phyloP scores from a whole-genome alignment of 2,329 filamentous ascomycete genomes.

The Colletotrichum kahawae region DNA sequence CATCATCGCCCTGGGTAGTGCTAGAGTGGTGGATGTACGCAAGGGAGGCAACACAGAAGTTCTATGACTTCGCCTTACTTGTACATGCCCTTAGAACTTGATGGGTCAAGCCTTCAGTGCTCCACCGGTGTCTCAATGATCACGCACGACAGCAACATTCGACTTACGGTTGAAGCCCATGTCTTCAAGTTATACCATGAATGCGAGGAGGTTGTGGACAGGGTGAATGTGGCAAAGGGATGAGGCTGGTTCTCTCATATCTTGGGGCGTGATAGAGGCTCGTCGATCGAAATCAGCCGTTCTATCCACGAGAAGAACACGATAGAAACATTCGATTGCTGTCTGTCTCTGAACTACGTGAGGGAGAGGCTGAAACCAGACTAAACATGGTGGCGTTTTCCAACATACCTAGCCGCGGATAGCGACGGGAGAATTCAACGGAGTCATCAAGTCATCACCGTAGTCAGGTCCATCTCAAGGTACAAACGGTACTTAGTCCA shows the following conservation, averaged over 20 bases:
- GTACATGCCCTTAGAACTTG: neutral
- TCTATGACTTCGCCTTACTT: neutral
- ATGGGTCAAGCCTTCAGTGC: neutral
- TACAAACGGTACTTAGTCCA: neutral
- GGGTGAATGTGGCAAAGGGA: neutral
- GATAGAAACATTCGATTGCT: rapidly evolving
- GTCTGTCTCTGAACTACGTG: rapidly evolving
- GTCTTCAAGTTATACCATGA: rapidly evolving
- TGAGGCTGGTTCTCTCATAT: neutral
- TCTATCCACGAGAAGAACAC: neutral
- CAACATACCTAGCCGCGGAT: neutral
- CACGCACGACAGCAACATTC: neutral
- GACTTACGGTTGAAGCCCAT: neutral
- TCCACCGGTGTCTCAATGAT: neutral
- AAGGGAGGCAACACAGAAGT: no score
- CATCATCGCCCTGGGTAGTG: no score
- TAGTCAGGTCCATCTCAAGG: rapidly evolving
- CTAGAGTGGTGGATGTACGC: no score
- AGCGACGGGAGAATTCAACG: neutral
- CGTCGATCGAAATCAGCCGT: neutral
- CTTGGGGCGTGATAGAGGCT: neutral
- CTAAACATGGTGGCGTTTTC: neutral
- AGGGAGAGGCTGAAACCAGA: neutral
- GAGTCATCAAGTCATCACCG: neutral
- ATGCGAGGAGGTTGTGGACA: rapidly evolving